These are phyloP conservation scores for Adansonia gregorii DNA, from an alignment of 441 rosid genomes.

Conservation along the genomic window DNA sequence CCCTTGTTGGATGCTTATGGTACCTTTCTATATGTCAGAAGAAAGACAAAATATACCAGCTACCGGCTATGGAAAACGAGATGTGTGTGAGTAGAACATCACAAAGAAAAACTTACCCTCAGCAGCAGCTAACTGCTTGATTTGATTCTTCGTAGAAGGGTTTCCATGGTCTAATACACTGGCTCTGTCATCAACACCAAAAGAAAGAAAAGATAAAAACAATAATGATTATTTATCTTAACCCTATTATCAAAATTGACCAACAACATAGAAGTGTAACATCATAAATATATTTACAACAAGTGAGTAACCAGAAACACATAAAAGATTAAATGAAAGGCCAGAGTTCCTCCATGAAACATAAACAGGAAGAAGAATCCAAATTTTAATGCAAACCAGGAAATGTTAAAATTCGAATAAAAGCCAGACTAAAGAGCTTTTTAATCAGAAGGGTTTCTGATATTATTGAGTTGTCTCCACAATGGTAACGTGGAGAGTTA, in stretches of 20 bases:
- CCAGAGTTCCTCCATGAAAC: background rate
- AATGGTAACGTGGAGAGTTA: background rate
- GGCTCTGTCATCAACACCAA: conserved; percentile 64
- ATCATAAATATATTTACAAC: conserved; percentile 18
- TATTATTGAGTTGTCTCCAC: background rate
- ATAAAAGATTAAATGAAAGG: background rate
- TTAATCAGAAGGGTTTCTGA: conserved; percentile 5
- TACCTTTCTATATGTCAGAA: background rate
- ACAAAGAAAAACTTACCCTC: conserved; percentile 64
- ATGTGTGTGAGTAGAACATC: background rate
- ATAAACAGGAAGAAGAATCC: conserved; percentile 5
- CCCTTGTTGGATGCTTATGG: background rate
- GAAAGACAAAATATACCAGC: background rate
- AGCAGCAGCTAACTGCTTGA: conserved; percentile 74
- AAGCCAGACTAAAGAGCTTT: background rate
- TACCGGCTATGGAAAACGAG: background rate
- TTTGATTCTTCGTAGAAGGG: conserved; percentile 75
- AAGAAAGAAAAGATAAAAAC: conserved; percentile 8
- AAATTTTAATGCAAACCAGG: background rate
- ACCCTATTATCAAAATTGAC: background rate
- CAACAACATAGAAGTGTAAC: background rate
- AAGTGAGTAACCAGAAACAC: conserved; percentile 3
- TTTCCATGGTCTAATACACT: conserved; percentile 67
- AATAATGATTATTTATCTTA: conserved; percentile 2
- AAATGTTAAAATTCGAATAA: background rate